Percentiles rank a stretch among this genome's conserved stretches.
Evolutionary conservation across 1,284 basidiomycete species (phyloP).

Genomic region (Ustilago trichophora): DNA sequence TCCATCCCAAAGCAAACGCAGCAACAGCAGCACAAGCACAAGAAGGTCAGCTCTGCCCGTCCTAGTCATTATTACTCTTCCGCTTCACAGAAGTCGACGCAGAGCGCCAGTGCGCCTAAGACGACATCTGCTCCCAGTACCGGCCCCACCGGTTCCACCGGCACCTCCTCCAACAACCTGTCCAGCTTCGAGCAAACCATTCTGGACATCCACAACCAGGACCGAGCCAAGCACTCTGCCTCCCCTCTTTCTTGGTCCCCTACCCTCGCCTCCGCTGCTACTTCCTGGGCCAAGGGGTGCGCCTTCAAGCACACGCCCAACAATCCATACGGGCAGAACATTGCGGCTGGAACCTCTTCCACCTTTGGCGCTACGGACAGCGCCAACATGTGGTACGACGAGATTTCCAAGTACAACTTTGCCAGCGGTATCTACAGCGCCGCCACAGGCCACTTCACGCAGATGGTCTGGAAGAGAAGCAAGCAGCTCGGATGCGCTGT

Average conservation of each 20-base stretch:
- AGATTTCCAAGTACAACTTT: conserved; percentile 38
- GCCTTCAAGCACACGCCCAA: conserved; percentile 43
- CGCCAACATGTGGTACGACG: conserved; percentile 45
- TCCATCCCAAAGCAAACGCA: no score
- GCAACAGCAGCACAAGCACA: conserved; percentile 1
- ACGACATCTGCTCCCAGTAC: not conserved
- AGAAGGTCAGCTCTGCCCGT: conserved; percentile 6
- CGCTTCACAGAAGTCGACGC: not conserved
- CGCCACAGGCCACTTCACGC: conserved; percentile 50
- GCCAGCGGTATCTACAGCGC: conserved; percentile 22
- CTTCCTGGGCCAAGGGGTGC: conserved; percentile 26
- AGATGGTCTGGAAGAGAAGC: conserved; percentile 47
- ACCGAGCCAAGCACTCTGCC: conserved; percentile 34
- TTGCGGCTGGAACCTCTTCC: conserved; percentile 24
- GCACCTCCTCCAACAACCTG: conserved; percentile 3
- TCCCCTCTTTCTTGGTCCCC: conserved; percentile 25
- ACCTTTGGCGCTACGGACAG: conserved; percentile 22
- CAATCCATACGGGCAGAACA: conserved; percentile 51
- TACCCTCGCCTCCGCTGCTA: conserved; percentile 31
- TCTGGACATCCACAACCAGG: conserved; percentile 26
- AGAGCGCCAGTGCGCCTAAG: not conserved
- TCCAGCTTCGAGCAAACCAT: conserved; percentile 13
- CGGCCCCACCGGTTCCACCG: no score
- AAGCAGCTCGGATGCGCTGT: conserved; percentile 38
- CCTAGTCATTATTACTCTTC: not conserved